Conservation (phyloP, 2,329 filamentous ascomycete species). For the Ceratocystis destructans region DNA sequence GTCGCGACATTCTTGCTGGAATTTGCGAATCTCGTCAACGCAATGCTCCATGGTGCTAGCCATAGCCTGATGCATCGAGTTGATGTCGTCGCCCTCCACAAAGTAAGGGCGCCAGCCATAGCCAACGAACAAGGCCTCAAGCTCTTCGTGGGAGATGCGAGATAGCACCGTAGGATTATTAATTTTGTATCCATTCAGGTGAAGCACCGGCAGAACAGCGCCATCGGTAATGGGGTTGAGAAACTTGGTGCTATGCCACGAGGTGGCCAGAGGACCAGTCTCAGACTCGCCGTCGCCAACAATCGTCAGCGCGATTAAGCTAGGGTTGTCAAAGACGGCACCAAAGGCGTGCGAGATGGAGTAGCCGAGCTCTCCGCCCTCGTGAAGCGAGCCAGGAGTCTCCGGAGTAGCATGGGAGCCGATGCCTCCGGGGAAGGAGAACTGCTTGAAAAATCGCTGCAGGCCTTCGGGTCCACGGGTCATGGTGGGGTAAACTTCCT, state of each 20-base stretch:
- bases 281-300: constrained; percentile 73
- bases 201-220: constrained; percentile 62
- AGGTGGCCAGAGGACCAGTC: constrained; percentile 63
- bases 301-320: constrained; percentile 63
- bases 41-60: constrained; percentile 61
- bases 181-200: constrained; percentile 77
- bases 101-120: constrained; percentile 73
- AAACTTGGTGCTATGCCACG: constrained; percentile 74
- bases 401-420: constrained; percentile 67
- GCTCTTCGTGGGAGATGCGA: constrained; percentile 59
- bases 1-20: constrained; percentile 58
- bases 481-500: constrained; percentile 63
- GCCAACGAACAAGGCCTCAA: constrained; percentile 53
- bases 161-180: constrained; percentile 65
- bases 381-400: constrained; percentile 62
- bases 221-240: constrained; percentile 67
- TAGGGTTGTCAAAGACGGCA: constrained; percentile 58
- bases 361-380: constrained; percentile 72
- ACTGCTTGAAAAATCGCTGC: constrained; percentile 67
- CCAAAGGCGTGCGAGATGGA: constrained; percentile 68
- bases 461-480: constrained; percentile 54
- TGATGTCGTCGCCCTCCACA: constrained; percentile 59
- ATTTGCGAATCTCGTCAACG: constrained; percentile 52
- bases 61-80: constrained; percentile 72
- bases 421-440: constrained; percentile 68